Percentiles rank a stretch among this genome's conserved stretches.
Conservation (phyloP, 163 green algal species). For the Trebouxia gelatinosa region DNA sequence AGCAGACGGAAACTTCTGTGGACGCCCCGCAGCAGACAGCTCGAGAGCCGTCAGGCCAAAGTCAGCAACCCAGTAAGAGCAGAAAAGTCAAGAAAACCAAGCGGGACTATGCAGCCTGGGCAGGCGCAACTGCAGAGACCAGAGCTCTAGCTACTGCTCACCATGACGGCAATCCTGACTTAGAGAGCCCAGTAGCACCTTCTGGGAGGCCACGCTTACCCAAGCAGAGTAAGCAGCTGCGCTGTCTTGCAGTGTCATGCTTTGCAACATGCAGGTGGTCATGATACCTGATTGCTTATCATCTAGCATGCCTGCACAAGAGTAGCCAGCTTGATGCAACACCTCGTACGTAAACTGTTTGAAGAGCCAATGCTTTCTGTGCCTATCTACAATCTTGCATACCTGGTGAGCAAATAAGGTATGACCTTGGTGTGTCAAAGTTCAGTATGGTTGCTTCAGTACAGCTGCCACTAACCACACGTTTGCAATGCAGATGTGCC, state of each 20-base stretch:
- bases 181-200: too few species aligned
- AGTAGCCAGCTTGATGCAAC: background rate
- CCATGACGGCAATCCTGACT: conserved; percentile 2
- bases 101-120: conserved; percentile 60
- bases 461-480: background rate
- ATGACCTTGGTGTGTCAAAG: too few species aligned
- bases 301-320: background rate
- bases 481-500: background rate
- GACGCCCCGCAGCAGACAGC: too few species aligned
- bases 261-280: too few species aligned
- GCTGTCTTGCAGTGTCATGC: too few species aligned
- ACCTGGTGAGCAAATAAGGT: too few species aligned
- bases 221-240: too few species aligned
- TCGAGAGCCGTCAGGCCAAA: too few species aligned
- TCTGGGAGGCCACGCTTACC: too few species aligned
- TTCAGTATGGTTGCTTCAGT: background rate
- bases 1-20: too few species aligned
- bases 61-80: too few species aligned
- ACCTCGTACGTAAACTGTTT: background rate
- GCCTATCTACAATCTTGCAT: background rate
- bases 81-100: conserved; percentile 40
- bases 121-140: conserved; percentile 52
- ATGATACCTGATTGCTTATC: too few species aligned
- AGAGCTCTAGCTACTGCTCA: conserved; percentile 42
- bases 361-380: background rate